phyloP scores from a whole-genome alignment of 345 rosid genomes.

The Murraya paniculata region DNA sequence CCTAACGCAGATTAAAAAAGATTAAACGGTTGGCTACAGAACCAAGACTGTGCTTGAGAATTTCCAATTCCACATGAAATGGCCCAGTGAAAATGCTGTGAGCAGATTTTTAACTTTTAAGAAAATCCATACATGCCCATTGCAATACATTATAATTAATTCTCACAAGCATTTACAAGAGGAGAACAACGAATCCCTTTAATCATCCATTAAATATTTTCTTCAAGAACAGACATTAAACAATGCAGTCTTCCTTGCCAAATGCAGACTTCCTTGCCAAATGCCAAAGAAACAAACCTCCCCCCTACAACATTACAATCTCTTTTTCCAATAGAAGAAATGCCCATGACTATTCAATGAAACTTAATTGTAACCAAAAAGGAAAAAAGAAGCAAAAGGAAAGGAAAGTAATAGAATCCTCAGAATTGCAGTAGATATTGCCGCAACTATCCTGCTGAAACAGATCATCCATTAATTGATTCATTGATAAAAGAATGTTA shows the following conservation, averaged over 20 bases:
- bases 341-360: not conserved
- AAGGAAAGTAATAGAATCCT: not conserved
- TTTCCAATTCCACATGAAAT: not conserved
- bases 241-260: conserved; percentile 1
- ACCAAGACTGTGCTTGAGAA: not conserved
- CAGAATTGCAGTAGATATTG: not conserved
- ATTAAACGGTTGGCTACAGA: not conserved
- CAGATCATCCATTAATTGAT: not conserved
- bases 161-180: not conserved
- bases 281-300: not conserved
- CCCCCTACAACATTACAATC: not conserved
- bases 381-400: not conserved
- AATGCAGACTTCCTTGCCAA: conserved; percentile 2
- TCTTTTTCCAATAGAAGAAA: not conserved
- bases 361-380: not conserved
- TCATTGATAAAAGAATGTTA: not conserved
- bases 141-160: not conserved
- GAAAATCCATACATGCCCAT: not conserved
- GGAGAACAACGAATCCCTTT: not conserved
- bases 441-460: not conserved
- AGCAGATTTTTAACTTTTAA: not conserved
- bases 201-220: not conserved
- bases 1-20: conserved; percentile 36
- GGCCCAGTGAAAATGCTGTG: not conserved
- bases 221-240: not conserved